Base-by-base conservation (phyloP, 208 protist species). In the Leishmania major region DNA sequence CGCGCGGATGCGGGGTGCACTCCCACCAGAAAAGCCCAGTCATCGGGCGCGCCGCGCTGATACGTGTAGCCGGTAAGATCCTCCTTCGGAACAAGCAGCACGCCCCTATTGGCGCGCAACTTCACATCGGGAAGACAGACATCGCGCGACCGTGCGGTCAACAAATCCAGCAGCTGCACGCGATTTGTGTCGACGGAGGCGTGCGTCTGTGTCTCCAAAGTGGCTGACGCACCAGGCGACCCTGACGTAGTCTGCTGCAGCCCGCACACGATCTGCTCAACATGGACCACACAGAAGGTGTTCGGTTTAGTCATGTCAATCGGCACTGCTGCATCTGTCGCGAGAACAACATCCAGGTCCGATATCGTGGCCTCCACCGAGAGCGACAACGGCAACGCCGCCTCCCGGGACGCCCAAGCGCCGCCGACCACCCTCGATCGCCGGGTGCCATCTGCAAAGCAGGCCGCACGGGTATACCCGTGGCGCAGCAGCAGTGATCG, bases 41-140 rank as follows among this genome's bases (percentile, higher is more conserved):
- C 83, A 49, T 19, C 57, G 11, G 31, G 19, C 28, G 51, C 64
- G 75, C 67, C 74, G 45, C 62, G 49, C 57, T 80, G 57, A 70
- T 79, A 83, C 45, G 13, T 37, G 74, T 83, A 86, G 10, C 83
- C 83, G 4, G 78, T 76, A 25, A 81, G 73, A 28, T 80, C 57
- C 37, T 82, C 78, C 35, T 80, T 86, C 35, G 75, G 83, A n/a
- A 80, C 75, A 71, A 82, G 78, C 62, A 80, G 66, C 64, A 83
- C 73, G 13, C 78, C 78, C 37, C 17, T 35, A 37, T 86, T 75
- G 28, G 69, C 69, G 7, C 78, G 71, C 75, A 83, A 40, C 45
- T 79, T 82, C 66, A 86, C n/a, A 55, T 82, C 73, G 1, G 83
- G 83, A 75, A 86, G 75, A 8, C 35, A 67, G 31, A 80, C 75